phyloP scores from a whole-genome alignment of 306 rosid species.

The Myrica gale region DNA sequence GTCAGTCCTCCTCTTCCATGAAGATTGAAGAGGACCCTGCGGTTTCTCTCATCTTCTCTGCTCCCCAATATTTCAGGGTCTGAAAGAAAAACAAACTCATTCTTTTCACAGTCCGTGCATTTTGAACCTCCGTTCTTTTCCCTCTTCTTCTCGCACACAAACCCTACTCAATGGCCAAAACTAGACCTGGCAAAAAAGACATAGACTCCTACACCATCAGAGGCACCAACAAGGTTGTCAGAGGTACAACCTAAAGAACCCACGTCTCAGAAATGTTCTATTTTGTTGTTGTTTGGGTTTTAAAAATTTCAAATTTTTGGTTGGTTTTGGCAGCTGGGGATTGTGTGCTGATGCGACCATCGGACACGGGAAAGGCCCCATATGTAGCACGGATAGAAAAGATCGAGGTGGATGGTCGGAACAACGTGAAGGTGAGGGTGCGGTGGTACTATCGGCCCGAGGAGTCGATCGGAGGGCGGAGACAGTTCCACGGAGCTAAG shows the following conservation, averaged over 20 bases:
- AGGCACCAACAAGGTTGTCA: constrained; percentile 86
- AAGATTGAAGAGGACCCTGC: constrained; percentile 28
- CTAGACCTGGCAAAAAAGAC: constrained; percentile 70
- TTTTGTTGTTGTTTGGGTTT: background rate
- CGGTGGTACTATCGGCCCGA: constrained; percentile 89
- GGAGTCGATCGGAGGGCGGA: constrained; percentile 84
- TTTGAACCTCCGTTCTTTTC: constrained; percentile 5
- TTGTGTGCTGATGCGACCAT: constrained; percentile 80
- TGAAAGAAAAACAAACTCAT: background rate
- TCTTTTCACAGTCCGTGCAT: constrained; percentile 28
- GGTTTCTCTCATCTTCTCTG: constrained; percentile 15
- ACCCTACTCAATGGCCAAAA: constrained; percentile 65
- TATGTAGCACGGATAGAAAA: constrained; percentile 79
- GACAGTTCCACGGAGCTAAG: constrained; percentile 84
- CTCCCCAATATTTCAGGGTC: constrained; percentile 24
- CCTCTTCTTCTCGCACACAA: background rate
- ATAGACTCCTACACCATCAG: constrained; percentile 71
- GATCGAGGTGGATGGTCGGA: constrained; percentile 62
- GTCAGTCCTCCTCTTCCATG: constrained; percentile 26
- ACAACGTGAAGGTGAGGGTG: constrained; percentile 65
- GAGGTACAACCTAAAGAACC: constrained; percentile 44
- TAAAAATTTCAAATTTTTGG: constrained; percentile 24
- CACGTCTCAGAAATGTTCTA: background rate
- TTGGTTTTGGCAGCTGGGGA: constrained; percentile 48
- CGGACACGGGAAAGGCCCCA: constrained; percentile 71